Conservation (phyloP, 139 green algal species). For the Haematococcus sp. region DNA sequence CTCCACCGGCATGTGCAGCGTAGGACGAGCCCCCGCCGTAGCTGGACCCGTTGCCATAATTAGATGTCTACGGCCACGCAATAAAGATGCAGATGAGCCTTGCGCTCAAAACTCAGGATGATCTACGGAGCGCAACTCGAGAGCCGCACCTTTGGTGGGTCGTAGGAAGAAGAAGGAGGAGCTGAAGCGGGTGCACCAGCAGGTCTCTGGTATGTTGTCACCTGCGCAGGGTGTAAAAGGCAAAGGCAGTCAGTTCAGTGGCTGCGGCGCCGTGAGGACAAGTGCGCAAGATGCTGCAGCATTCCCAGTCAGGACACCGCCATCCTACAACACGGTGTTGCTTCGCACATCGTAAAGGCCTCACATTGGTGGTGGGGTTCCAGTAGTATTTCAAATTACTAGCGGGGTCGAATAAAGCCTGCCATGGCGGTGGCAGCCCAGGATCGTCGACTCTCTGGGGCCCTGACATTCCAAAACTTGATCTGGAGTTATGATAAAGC, state of each 20-base stretch:
- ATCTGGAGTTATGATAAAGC: no score
- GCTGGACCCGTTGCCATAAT: slow-evolving; percentile 8
- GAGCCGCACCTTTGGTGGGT: no score
- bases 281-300: no score
- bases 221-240: slow-evolving; percentile 24
- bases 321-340: no score
- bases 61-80: no score
- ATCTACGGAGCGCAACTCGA: no score
- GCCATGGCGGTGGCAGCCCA: slow-evolving; percentile 30
- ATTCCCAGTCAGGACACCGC: no score
- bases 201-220: slow-evolving; percentile 72
- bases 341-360: slow-evolving; percentile 8
- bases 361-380: slow-evolving; percentile 76
- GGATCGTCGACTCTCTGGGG: slow-evolving; percentile 29
- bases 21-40: slow-evolving; percentile 16
- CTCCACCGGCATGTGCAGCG: slow-evolving; percentile 18
- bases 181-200: not conserved
- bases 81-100: no score
- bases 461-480: slow-evolving; percentile 23
- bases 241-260: not conserved
- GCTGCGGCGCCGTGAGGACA: not conserved
- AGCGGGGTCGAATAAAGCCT: slow-evolving; percentile 52
- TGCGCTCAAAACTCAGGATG: not conserved
- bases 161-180: no score
- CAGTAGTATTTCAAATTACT: slow-evolving; percentile 76